Base-by-base conservation (phyloP, 2,329 filamentous ascomycete genomes). In the Pseudogymnoascus sp. region DNA sequence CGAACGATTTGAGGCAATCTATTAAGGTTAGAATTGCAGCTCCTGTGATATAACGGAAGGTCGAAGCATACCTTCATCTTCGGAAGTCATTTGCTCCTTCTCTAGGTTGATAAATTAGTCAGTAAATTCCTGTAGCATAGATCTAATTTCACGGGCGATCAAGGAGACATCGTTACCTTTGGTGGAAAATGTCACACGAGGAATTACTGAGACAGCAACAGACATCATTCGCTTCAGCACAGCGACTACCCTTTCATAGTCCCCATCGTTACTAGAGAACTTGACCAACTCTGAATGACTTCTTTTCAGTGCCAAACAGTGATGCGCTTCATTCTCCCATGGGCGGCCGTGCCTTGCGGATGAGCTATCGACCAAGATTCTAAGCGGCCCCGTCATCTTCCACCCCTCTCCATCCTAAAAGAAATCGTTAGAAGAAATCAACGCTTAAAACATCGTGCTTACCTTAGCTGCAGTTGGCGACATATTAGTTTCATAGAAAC, bases 1-100 rank as follows among this genome's bases (percentile, higher is more conserved):
- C 66, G 4, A 76, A 65, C 2, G 73, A 74, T 48, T 61, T 62
- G 8, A 74, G 66, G 63, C 72, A 75, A 18, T 18, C 18, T 18
- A 18, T 18, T 18, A 18, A 18, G 18, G 18, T 18, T 18, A 18
- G 18, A 18, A 18, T 18, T 18, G 18, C 18, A 18, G 18, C 18
- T 18, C 18, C 18, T 18, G 18, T 18, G 18, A 18, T 18, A 18
- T 18, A 18, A 18, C 18, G 18, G 18, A 18, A 18, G 18, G 18
- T 18, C 18, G 18, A 18, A 18, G 18, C 18, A 18, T 18, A 18
- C 18, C 18, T 18, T 18, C 18, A 18, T 18, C 18, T 18, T 18
- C 18, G 18, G 18, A 18, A 18, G 18, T 18, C 18, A 18, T 18
- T 18, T 18, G 18, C 18, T 18, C 18, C 18, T 18, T 18, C 18